A percentile compares a stretch with the other conserved stretches of the same genome.
These are phyloP conservation scores for Yamadazyma dushanensis DNA, from an alignment of 1,139 yeast species.

Conservation along the genomic window DNA sequence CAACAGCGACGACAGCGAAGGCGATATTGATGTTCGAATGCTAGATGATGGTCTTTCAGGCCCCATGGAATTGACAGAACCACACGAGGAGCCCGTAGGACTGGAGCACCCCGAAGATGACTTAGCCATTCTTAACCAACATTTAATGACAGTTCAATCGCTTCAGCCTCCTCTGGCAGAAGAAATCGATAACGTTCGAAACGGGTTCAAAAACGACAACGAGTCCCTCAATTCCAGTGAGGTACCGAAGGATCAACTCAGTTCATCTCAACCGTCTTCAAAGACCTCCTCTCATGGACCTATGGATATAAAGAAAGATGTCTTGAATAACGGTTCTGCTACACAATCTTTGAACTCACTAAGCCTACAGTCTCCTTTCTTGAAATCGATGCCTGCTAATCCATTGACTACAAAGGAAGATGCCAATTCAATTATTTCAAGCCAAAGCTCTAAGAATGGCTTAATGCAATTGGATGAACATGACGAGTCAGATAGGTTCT, in stretches of 20 bases:
- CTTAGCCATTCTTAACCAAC: conserved; percentile 12
- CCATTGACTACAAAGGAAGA: conserved; percentile 61
- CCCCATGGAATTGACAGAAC: neutral
- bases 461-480: conserved; percentile 11
- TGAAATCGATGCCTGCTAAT: conserved; percentile 56
- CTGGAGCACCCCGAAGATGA: conserved; percentile 9
- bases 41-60: neutral
- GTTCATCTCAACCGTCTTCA: conserved; percentile 18
- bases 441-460: conserved; percentile 23
- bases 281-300: conserved; percentile 17
- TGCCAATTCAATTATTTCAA: conserved; percentile 42
- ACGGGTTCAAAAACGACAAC: neutral
- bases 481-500: conserved; percentile 16
- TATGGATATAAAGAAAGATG: conserved; percentile 4
- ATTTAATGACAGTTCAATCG: conserved; percentile 7
- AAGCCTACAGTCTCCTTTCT: conserved; percentile 38
- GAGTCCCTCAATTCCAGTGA: conserved; percentile 2
- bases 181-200: conserved; percentile 1
- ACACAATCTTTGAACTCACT: conserved; percentile 16
- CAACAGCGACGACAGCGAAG: neutral
- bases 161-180: neutral
- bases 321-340: conserved; percentile 4
- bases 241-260: neutral
- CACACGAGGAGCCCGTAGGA: conserved; percentile 9
- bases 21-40: neutral